A percentile compares a stretch with the other conserved stretches of the same genome.
Evolutionary conservation across 2,329 filamentous ascomycete species (phyloP).

Genomic region (Clonostachys sp.): DNA sequence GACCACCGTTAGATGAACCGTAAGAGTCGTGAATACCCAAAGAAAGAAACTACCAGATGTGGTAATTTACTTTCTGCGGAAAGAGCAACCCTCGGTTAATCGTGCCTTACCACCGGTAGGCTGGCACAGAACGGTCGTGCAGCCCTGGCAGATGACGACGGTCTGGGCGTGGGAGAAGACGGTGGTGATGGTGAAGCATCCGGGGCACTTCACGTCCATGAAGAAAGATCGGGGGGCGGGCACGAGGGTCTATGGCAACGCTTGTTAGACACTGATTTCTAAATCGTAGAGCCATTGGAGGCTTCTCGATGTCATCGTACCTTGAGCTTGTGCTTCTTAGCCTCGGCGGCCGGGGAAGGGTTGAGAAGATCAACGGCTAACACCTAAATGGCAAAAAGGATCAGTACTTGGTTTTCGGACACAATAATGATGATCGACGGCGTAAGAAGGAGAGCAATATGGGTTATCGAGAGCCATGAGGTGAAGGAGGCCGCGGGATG

Average conservation of each 20-base stretch:
- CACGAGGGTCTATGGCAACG: slow-evolving; percentile 69
- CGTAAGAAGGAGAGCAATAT: too few relatives aligned
- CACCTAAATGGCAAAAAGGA: slow-evolving; percentile 59
- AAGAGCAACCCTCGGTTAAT: slow-evolving; percentile 99
- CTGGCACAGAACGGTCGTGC: slow-evolving; percentile 99
- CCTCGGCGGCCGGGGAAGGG: slow-evolving; percentile 95
- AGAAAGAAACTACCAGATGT: slow-evolving; percentile 38
- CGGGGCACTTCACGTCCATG: slow-evolving; percentile 99
- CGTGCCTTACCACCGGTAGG: slow-evolving; percentile 98
- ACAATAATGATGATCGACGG: too few relatives aligned
- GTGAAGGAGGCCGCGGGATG: too few relatives aligned
- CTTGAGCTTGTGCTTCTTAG: slow-evolving; percentile 99
- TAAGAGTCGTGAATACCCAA: slow-evolving; percentile 44
- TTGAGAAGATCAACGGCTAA: slow-evolving; percentile 99
- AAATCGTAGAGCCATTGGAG: neutral
- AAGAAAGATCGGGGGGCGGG: slow-evolving; percentile 98
- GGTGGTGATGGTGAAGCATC: slow-evolving; percentile 99
- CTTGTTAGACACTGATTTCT: slow-evolving; percentile 6
- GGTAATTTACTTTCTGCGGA: slow-evolving; percentile 95
- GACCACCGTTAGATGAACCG: slow-evolving; percentile 45
- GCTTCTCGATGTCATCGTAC: slow-evolving; percentile 44
- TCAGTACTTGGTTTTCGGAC: too few relatives aligned
- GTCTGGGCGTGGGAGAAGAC: slow-evolving; percentile 99
- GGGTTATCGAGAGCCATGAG: too few relatives aligned
- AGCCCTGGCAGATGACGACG: slow-evolving; percentile 99